Conservation (phyloP, 192 early-diverging fungal genomes). For the Jimgerdemannia flammicorona region DNA sequence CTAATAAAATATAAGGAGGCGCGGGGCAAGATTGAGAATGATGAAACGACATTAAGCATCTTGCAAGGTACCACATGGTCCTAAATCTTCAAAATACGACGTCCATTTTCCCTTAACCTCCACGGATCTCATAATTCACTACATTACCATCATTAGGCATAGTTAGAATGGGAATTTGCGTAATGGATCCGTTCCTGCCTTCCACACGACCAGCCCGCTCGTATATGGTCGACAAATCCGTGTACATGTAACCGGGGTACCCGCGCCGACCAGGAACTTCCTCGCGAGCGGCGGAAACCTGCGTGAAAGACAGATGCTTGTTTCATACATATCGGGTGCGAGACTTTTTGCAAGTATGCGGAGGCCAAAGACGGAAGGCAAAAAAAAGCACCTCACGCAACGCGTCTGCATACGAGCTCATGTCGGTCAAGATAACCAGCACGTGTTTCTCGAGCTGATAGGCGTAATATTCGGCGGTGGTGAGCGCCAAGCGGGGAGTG, state of each 20-base stretch:
- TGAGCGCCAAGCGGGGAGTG: slow-evolving; percentile 96
- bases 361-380: background rate
- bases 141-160: slow-evolving; percentile 97
- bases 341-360: background rate
- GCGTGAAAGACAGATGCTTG: background rate
- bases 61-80: too few relatives aligned
- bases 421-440: slow-evolving; percentile 97
- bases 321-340: background rate
- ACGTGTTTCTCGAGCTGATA: slow-evolving; percentile 99
- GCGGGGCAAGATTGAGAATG: slow-evolving; percentile 2
- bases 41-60: too few relatives aligned
- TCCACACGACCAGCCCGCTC: slow-evolving; percentile 98
- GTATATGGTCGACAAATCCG: slow-evolving; percentile 99
- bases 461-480: slow-evolving; percentile 99
- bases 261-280: slow-evolving; percentile 99
- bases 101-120: too few relatives aligned
- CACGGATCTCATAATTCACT: too few relatives aligned
- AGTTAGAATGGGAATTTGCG: slow-evolving; percentile 99
- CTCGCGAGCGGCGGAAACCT: slow-evolving; percentile 97
- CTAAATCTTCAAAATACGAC: too few relatives aligned
- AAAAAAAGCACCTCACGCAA: slow-evolving; percentile 79
- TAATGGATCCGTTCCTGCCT: slow-evolving; percentile 96
- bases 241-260: slow-evolving; percentile 99
- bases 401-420: slow-evolving; percentile 99
- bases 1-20: slow-evolving; percentile 27